Percentiles rank a stretch among this genome's conserved stretches.
Evolutionary conservation across 2,329 filamentous ascomycete species (phyloP).

Genomic region (Alternaria solani): DNA sequence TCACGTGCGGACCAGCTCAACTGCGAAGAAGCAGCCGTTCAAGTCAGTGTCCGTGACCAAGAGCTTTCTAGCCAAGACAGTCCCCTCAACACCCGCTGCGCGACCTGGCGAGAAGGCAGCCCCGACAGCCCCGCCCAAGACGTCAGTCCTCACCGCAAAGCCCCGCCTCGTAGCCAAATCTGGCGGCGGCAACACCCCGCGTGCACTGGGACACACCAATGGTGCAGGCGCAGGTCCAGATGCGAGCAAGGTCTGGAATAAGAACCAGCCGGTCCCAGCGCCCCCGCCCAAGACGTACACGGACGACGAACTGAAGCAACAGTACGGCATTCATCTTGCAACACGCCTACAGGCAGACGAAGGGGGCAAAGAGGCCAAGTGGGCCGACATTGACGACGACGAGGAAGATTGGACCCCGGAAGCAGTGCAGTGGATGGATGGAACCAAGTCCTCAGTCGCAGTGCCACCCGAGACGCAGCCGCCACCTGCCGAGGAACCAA

Average conservation of each 20-base stretch:
- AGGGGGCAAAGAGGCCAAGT: conserved; percentile 76
- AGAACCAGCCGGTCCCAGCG: conserved; percentile 77
- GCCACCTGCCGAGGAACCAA: conserved; percentile 41
- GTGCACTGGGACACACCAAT: conserved; percentile 64
- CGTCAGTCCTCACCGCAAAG: conserved; percentile 64
- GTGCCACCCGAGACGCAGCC: conserved; percentile 56
- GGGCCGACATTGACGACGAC: conserved; percentile 90
- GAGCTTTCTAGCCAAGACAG: conserved; percentile 80
- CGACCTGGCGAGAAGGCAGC: conserved; percentile 65
- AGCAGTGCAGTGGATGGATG: conserved; percentile 86
- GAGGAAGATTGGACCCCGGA: conserved; percentile 89
- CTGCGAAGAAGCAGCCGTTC: conserved; percentile 78
- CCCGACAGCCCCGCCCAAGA: conserved; percentile 50
- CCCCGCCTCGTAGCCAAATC: conserved; percentile 80
- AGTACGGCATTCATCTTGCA: conserved; percentile 86
- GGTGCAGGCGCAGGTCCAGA: conserved; percentile 71
- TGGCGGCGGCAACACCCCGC: conserved; percentile 65
- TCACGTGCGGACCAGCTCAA: conserved; percentile 64
- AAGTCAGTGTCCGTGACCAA: conserved; percentile 88
- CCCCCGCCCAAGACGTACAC: conserved; percentile 83
- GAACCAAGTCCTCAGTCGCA: conserved; percentile 80
- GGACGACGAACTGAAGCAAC: conserved; percentile 83
- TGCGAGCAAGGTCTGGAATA: conserved; percentile 83
- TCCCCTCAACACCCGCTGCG: conserved; percentile 59
- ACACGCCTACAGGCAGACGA: conserved; percentile 80